These are phyloP conservation scores for Aphanocladium album DNA, from an alignment of 2,329 filamentous ascomycete species.

Conservation along the genomic window DNA sequence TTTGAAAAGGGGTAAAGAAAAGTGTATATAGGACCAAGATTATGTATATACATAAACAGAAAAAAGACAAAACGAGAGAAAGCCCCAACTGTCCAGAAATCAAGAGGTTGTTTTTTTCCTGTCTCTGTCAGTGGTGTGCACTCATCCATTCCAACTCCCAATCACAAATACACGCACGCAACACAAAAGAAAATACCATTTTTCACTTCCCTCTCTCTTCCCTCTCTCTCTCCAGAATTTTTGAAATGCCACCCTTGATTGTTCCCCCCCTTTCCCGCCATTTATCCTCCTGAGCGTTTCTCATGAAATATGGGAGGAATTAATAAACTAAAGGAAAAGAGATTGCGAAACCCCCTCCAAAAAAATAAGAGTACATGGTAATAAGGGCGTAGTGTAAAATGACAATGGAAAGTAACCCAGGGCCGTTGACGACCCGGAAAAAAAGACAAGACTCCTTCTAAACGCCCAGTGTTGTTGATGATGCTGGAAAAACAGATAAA, in stretches of 20 bases:
- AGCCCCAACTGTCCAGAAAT: no score
- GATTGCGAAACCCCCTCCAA: not conserved
- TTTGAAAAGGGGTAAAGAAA: no score
- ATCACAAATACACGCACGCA: no score
- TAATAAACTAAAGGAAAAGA: not conserved
- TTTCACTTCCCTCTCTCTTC: not conserved
- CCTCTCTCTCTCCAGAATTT: not conserved
- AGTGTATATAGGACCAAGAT: no score
- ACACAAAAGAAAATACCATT: not conserved
- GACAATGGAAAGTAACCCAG: not conserved
- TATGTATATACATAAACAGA: no score
- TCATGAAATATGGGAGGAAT: not conserved
- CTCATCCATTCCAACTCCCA: no score
- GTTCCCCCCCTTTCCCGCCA: not conserved
- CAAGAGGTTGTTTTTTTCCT: no score
- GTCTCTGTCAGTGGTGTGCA: no score
- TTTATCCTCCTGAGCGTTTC: conserved; percentile 1
- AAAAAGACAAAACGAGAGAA: no score
- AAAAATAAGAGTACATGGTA: conserved; percentile 7
- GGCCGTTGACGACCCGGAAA: not conserved
- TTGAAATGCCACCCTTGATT: no score
- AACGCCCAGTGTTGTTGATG: not conserved
- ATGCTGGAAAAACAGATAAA: not conserved
- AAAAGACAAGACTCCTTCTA: not conserved
- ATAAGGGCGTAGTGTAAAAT: not conserved